Conservation (phyloP, 176 grass and related monocot genomes). For the Bonia amplexicaulis region DNA sequence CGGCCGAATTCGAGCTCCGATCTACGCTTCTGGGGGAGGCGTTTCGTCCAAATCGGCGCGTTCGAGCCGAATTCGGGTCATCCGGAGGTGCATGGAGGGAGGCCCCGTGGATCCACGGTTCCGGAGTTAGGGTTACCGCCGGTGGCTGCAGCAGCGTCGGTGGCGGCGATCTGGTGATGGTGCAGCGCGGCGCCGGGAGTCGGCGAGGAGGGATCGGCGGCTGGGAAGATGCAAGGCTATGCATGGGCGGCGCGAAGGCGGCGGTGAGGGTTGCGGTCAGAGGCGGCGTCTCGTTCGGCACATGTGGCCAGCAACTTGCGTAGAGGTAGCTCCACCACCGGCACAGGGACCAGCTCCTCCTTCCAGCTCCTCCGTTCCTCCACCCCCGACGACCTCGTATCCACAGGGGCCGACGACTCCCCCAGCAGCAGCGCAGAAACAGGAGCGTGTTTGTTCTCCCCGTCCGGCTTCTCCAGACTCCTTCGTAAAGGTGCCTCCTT, state of each 20-base stretch:
- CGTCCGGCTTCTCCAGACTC: constrained; percentile 38
- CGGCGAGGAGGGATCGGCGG: constrained; percentile 59
- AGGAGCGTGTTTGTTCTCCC: constrained; percentile 32
- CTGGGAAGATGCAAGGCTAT: constrained; percentile 84
- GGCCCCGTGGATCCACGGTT: constrained; percentile 54
- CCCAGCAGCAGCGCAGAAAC: constrained; percentile 12
- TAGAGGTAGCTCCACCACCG: constrained; percentile 63
- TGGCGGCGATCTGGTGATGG: constrained; percentile 46
- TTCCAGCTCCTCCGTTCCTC: constrained; percentile 6
- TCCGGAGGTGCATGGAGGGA: constrained; percentile 20
- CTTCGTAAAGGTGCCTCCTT: constrained; percentile 75
- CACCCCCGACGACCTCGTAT: neutral
- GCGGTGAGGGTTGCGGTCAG: constrained; percentile 44
- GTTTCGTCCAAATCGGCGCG: neutral
- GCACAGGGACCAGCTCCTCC: constrained; percentile 36
- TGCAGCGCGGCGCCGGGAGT: constrained; percentile 36
- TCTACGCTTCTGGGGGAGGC: neutral
- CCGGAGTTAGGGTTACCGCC: constrained; percentile 27
- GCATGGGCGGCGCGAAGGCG: constrained; percentile 76
- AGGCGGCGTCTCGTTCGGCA: constrained; percentile 56
- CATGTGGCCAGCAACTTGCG: constrained; percentile 75
- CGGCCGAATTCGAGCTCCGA: constrained; percentile 38
- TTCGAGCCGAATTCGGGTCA: constrained; percentile 31
- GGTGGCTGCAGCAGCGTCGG: neutral
- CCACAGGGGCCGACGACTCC: constrained; percentile 33